Percentiles rank a stretch among this genome's conserved stretches.
Conservation (phyloP, 306 rosid genomes). For the Vicia faba region DNA sequence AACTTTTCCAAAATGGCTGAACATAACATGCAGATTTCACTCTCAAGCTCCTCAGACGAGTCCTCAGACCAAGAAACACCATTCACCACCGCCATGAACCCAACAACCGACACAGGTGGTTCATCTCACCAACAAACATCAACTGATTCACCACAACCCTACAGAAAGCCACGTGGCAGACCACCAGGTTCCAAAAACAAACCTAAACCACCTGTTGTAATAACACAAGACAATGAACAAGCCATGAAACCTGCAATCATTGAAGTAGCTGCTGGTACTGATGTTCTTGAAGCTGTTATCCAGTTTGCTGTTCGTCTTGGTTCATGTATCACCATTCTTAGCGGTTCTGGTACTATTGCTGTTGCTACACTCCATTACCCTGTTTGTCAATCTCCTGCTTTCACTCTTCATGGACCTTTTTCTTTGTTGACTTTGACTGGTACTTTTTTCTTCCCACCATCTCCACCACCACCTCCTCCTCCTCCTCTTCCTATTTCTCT, state of each 20-base stretch:
- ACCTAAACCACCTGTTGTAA: slow-evolving; percentile 59
- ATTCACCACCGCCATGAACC: neutral
- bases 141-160: neutral
- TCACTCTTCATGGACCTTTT: slow-evolving; percentile 53
- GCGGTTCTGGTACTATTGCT: slow-evolving; percentile 53
- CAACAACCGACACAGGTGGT: neutral
- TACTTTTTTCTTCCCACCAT: neutral
- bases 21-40: neutral
- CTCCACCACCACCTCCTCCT: neutral
- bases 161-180: slow-evolving; percentile 59
- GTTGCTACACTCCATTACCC: slow-evolving; percentile 51
- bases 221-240: slow-evolving; percentile 46
- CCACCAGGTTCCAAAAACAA: slow-evolving; percentile 78
- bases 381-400: slow-evolving; percentile 18
- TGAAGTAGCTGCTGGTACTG: slow-evolving; percentile 58
- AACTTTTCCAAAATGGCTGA: neutral
- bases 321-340: slow-evolving; percentile 43
- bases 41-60: neutral
- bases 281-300: slow-evolving; percentile 48
- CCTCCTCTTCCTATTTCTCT: neutral
- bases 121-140: slow-evolving; percentile 15
- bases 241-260: slow-evolving; percentile 48
- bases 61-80: neutral
- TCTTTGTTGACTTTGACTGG: slow-evolving; percentile 43
- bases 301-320: slow-evolving; percentile 41